Percentiles rank a stretch among this genome's conserved stretches.
phyloP scores from a whole-genome alignment of 2,329 filamentous ascomycete species.

The Sporothrix mexicana region DNA sequence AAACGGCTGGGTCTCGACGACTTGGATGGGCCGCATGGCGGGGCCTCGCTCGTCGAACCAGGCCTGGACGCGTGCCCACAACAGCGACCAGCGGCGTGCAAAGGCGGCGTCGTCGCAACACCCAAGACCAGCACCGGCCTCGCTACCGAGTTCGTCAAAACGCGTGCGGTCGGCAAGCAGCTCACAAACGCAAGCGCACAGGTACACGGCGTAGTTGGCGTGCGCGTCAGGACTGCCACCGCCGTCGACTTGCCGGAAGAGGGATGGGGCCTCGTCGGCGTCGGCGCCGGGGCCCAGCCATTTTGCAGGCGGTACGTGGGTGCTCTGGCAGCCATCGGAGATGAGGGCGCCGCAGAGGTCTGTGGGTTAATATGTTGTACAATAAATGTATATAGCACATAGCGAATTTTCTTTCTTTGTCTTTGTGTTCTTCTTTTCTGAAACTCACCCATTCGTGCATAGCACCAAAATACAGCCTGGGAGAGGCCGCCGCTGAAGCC shows the following conservation, averaged over 20 bases:
- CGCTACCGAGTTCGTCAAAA: background rate
- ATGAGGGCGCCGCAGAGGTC: conserved; percentile 62
- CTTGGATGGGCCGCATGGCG: conserved; percentile 34
- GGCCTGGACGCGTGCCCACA: conserved; percentile 57
- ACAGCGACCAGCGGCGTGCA: conserved; percentile 52
- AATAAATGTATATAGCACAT: too few species aligned
- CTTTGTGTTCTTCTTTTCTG: too few species aligned
- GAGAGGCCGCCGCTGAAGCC: conserved; percentile 59
- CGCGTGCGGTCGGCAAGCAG: background rate
- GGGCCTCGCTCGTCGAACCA: conserved; percentile 54
- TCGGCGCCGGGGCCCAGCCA: conserved; percentile 45
- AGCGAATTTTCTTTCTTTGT: too few species aligned
- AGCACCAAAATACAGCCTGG: conserved; percentile 65
- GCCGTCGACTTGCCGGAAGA: background rate
- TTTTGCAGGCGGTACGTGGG: conserved; percentile 55
- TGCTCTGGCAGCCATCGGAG: conserved; percentile 53
- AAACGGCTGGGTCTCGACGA: conserved; percentile 49
- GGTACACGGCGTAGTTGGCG: conserved; percentile 64
- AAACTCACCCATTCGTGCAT: conserved; percentile 56
- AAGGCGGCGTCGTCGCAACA: conserved; percentile 41
- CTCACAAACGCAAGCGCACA: conserved; percentile 56
- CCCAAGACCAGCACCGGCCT: too few species aligned
- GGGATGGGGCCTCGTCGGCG: background rate
- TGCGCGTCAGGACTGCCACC: conserved; percentile 57
- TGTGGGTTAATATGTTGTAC: background rate